Conservation (phyloP, 2,329 filamentous ascomycete genomes). For the Ilyonectria sp. region DNA sequence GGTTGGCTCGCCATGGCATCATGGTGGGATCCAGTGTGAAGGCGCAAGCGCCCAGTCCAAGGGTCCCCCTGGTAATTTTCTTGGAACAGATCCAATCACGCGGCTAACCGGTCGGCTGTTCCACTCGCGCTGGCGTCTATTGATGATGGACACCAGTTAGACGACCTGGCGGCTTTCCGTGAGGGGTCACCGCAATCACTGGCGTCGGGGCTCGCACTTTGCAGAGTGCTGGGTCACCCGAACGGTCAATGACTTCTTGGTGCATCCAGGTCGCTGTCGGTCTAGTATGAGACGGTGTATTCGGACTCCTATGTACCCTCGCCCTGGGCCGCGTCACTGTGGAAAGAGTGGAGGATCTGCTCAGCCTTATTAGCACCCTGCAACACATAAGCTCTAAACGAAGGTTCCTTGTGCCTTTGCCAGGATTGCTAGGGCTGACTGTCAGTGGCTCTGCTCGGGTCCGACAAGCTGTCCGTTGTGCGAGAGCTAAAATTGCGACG, state of each 20-base stretch:
- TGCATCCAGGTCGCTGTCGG: neutral
- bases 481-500: constrained; percentile 9
- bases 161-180: constrained; percentile 30
- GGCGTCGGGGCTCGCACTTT: constrained; percentile 3
- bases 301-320: neutral
- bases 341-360: constrained; percentile 30
- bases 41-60: constrained; percentile 48
- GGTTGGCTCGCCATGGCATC: constrained; percentile 39
- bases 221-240: neutral
- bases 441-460: neutral
- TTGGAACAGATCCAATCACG: constrained; percentile 48
- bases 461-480: neutral
- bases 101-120: constrained; percentile 48
- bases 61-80: constrained; percentile 35
- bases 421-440: constrained; percentile 5
- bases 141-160: constrained; percentile 39
- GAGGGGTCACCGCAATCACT: constrained; percentile 35
- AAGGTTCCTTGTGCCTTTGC: constrained; percentile 8
- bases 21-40: constrained; percentile 44
- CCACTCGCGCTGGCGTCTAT: constrained; percentile 50
- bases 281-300: neutral
- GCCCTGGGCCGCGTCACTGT: constrained; percentile 13
- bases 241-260: neutral
- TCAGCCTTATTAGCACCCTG: constrained; percentile 40
- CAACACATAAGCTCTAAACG: constrained; percentile 28